Evolutionary conservation across 805 yeast species (phyloP).

Genomic region (Cyberlindnera mrakii): DNA sequence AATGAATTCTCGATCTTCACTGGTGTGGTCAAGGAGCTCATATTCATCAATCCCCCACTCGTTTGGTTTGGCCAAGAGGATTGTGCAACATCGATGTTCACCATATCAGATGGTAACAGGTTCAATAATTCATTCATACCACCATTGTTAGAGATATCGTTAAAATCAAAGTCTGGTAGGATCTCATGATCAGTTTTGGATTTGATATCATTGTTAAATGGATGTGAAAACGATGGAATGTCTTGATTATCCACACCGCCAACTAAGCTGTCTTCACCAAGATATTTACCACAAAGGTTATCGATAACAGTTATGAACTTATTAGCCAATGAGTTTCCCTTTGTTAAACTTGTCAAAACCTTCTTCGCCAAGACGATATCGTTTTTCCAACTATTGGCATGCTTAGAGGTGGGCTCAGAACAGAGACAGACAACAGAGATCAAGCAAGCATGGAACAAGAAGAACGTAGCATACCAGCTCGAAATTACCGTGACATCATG

Average conservation of each 20-base stretch:
- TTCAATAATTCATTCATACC: slow-evolving; percentile 19
- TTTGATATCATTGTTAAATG: not conserved
- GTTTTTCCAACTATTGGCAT: slow-evolving; percentile 36
- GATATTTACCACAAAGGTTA: slow-evolving; percentile 29
- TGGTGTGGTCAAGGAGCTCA: slow-evolving; percentile 1
- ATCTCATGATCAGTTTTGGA: slow-evolving; percentile 7
- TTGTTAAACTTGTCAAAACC: slow-evolving; percentile 31
- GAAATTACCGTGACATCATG: slow-evolving; percentile 39
- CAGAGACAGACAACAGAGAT: slow-evolving; percentile 51
- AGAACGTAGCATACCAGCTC: slow-evolving; percentile 61
- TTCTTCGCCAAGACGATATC: slow-evolving; percentile 38
- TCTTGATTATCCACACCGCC: not conserved
- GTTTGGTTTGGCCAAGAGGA: not conserved
- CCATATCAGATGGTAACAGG: slow-evolving; percentile 21
- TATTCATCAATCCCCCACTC: not conserved
- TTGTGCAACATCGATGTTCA: slow-evolving; percentile 11
- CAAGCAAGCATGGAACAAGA: slow-evolving; percentile 55
- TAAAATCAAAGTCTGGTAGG: slow-evolving; percentile 23
- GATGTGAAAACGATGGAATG: not conserved
- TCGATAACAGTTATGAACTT: slow-evolving; percentile 42
- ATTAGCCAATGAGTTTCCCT: slow-evolving; percentile 39
- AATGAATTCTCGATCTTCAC: slow-evolving; percentile 1
- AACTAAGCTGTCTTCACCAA: slow-evolving; percentile 15
- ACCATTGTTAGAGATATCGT: slow-evolving; percentile 16
- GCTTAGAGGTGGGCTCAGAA: slow-evolving; percentile 42